Conservation (phyloP, 2,329 filamentous ascomycete genomes). For the Atkinsonella hypoxylon region DNA sequence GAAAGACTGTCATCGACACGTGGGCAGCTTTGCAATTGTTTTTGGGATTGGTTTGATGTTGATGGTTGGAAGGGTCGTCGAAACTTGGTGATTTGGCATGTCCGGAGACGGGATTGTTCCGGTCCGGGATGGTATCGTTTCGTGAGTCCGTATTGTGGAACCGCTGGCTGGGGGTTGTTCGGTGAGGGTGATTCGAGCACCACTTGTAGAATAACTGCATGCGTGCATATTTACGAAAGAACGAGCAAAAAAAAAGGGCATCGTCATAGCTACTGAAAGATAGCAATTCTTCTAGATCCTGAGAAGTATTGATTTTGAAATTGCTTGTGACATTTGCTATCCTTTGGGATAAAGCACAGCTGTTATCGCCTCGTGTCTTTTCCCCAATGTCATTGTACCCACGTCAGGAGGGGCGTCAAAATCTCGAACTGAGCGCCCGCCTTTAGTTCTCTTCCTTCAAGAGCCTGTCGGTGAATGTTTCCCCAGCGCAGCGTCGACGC, state of each 20-base stretch:
- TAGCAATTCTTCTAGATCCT: no score
- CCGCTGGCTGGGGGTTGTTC: no score
- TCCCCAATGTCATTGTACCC: neutral
- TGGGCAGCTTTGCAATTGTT: neutral
- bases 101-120: slow-evolving; percentile 19
- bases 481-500: slow-evolving; percentile 1
- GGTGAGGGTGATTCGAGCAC: no score
- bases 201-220: no score
- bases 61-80: slow-evolving; percentile 1
- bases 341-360: no score
- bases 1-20: neutral
- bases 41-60: neutral
- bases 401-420: slow-evolving; percentile 1
- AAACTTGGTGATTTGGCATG: slow-evolving; percentile 8
- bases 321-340: no score
- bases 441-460: slow-evolving; percentile 10
- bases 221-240: no score
- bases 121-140: slow-evolving; percentile 8
- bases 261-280: no score
- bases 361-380: neutral
- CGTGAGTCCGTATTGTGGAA: neutral
- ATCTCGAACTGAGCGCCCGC: neutral
- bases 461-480: slow-evolving; percentile 2
- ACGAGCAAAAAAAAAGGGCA: no score
- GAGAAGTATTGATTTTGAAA: no score